Evolutionary conservation across 192 early-diverging fungal genomes (phyloP).

Genomic region (Entomortierella parvispora): DNA sequence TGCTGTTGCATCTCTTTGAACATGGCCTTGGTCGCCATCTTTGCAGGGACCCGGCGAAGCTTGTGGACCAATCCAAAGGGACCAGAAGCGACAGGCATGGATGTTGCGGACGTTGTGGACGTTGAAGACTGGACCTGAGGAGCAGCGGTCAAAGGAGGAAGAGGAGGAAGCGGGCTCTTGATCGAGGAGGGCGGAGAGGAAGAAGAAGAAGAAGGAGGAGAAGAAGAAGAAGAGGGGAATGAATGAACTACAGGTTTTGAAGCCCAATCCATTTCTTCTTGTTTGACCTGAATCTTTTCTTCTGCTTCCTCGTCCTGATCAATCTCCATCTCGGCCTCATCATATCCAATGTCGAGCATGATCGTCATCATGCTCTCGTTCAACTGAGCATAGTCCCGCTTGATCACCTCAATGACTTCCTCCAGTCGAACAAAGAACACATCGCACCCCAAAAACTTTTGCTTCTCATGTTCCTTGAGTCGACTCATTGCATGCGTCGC

Average conservation of each 20-base stretch:
- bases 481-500: slow-evolving; percentile 47
- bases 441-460: slow-evolving; percentile 65
- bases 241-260: too few relatives aligned
- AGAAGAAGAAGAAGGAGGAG: neutral
- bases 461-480: slow-evolving; percentile 68
- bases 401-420: slow-evolving; percentile 68
- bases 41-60: slow-evolving; percentile 39
- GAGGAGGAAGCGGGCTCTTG: neutral
- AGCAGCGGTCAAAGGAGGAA: neutral
- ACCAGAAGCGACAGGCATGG: neutral
- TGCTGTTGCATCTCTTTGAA: slow-evolving; percentile 38
- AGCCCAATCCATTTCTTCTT: slow-evolving; percentile 8
- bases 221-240: neutral
- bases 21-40: slow-evolving; percentile 52
- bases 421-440: slow-evolving; percentile 76
- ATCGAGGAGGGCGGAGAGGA: too few relatives aligned
- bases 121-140: neutral
- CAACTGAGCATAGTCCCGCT: slow-evolving; percentile 69
- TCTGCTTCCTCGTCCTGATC: slow-evolving; percentile 15
- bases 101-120: neutral
- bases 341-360: slow-evolving; percentile 70
- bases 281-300: slow-evolving; percentile 14
- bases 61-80: slow-evolving; percentile 25
- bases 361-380: slow-evolving; percentile 75
- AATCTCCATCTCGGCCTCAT: slow-evolving; percentile 38